Base-by-base conservation (phyloP, 768 basidiomycete species). In the Stropharia rugosoannulata region DNA sequence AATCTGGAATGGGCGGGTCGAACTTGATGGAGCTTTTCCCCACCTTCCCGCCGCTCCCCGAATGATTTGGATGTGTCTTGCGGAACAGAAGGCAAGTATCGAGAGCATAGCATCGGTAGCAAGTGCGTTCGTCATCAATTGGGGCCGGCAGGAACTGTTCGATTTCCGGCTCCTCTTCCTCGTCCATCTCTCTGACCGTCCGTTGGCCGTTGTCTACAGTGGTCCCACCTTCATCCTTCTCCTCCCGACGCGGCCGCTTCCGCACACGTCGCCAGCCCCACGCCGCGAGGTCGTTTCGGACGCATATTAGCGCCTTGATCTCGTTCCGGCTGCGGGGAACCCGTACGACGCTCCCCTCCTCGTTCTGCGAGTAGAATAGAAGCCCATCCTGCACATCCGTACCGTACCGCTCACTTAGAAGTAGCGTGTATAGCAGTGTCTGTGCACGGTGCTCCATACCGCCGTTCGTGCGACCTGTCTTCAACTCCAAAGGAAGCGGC, bases 361-460 rank as follows among this genome's bases (percentile, higher is more conserved):
- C 91, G 61, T 83, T 87, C 69, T 97, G 95, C 1, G 95, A 95
- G 68, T 99, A 99, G 66, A 93, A 98, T 32, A 99, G 78, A 43
- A 99, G 74, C 12, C 97, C 97, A 6, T 87, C 84, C 1, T 85
- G 80, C 8, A 97, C 85, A 18, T 88, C 81, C 5, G 83, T 80
- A 5, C 86, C 92, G 64, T 98, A 98, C n/a, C 96, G 83, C 67
- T 98, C 95, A 38, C 85, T 83, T 62, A 94, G 84, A 1, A 99
- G 79, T 4, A 98, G 75, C 1, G 94, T 96, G 68, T 99, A 99
- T 3, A 99, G 74, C 87, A 98, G 95, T 1, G 97, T 99, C 71
- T 99, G 97, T 0, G 97, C 97, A 37, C 97, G 89, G 70, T 98
- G 96, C 61, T 96, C 94, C 84, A 95, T 86, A 0, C 84, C 87